Conservation (phyloP, 179 eudicot genomes). For the Vitellaria paradoxa region DNA sequence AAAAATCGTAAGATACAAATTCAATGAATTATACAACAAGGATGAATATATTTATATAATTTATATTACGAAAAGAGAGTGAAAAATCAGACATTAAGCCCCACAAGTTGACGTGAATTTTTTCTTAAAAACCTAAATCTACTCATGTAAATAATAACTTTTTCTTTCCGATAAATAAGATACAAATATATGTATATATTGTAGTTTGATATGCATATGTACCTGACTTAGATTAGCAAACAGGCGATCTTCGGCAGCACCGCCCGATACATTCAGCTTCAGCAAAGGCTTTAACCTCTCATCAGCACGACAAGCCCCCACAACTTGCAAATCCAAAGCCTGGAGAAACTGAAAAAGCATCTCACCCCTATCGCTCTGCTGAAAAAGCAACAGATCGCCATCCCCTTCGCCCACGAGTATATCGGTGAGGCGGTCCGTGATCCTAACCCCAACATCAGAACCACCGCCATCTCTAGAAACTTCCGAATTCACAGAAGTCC, state of each 20-base stretch:
- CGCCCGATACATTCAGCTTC: constrained; percentile 51
- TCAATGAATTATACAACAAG: not conserved
- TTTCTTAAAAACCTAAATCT: no score
- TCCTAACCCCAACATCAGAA: no score
- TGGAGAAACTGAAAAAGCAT: constrained; percentile 56
- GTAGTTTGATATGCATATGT: not conserved
- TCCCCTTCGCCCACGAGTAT: constrained; percentile 39
- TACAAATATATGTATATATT: not conserved
- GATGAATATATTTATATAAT: not conserved
- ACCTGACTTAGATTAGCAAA: constrained; percentile 80
- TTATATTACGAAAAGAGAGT: no score
- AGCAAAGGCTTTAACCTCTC: constrained; percentile 85
- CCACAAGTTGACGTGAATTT: no score
- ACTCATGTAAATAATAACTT: no score
- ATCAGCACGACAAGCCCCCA: constrained; percentile 87
- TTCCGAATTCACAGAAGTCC: constrained; percentile 4
- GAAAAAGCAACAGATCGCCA: constrained; percentile 62
- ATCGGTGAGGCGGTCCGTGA: constrained; percentile 45
- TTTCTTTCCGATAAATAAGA: no score
- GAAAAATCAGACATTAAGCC: no score
- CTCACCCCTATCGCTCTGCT: constrained; percentile 37
- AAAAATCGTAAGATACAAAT: no score
- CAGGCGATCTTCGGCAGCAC: constrained; percentile 66
- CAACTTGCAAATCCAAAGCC: constrained; percentile 73
- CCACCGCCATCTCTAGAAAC: constrained; percentile 17